Percentiles rank a stretch among this genome's conserved stretches.
Evolutionary conservation across 1,139 yeast genomes (phyloP).

Genomic region (Hyphopichia burtonii): DNA sequence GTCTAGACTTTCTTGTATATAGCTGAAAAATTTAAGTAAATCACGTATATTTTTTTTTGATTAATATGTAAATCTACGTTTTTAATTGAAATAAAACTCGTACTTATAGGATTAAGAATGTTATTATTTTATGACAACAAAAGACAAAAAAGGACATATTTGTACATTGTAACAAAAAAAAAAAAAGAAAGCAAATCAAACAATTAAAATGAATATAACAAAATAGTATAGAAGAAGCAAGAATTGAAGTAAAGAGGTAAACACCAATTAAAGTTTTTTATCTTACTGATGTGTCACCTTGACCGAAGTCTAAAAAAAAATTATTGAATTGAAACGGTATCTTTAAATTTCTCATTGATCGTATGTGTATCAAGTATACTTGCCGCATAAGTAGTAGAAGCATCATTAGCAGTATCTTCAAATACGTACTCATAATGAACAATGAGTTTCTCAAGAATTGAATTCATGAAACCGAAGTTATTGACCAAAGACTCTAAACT

Average conservation of each 20-base stretch:
- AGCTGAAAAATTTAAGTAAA: background rate
- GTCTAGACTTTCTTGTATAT: background rate
- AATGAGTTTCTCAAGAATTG: conserved; percentile 51
- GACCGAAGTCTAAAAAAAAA: no score
- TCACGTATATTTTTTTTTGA: no score
- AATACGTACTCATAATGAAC: conserved; percentile 41
- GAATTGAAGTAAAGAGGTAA: background rate
- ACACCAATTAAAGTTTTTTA: no score
- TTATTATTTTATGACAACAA: background rate
- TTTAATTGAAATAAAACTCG: no score
- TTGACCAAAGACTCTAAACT: conserved; percentile 47
- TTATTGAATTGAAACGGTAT: background rate
- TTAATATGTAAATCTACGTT: no score
- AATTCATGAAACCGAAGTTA: conserved; percentile 57
- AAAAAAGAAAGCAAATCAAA: background rate
- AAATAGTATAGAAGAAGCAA: background rate
- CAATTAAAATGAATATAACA: background rate
- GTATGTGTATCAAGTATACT: conserved; percentile 1
- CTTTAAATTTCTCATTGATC: background rate
- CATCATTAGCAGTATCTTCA: conserved; percentile 12
- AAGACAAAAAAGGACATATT: conserved; percentile 1
- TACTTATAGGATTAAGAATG: background rate
- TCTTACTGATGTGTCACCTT: no score
- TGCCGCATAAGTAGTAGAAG: background rate
- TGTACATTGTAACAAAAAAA: background rate